These are phyloP conservation scores for Lachancea kluyveri DNA, from an alignment of 805 yeast species.

Conservation along the genomic window DNA sequence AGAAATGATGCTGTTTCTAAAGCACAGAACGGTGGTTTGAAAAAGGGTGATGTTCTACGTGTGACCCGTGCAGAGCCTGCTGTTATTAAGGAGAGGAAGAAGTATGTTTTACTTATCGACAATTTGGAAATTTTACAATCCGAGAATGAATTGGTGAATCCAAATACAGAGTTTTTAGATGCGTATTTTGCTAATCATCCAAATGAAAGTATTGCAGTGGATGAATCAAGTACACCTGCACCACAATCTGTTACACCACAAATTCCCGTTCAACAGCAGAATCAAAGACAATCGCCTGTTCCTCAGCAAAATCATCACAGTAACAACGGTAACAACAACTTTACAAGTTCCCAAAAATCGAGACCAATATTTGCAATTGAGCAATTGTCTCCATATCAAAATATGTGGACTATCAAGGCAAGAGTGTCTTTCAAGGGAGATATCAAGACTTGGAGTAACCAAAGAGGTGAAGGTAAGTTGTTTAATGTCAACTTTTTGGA, in stretches of 20 bases:
- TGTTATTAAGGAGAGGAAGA: slow-evolving; percentile 34
- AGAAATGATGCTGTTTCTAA: slow-evolving; percentile 44
- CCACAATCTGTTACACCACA: slow-evolving; percentile 18
- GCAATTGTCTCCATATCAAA: slow-evolving; percentile 85
- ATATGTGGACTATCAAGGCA: slow-evolving; percentile 88
- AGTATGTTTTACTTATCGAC: slow-evolving; percentile 43
- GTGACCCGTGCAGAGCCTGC: slow-evolving; percentile 30
- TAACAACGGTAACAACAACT: slow-evolving; percentile 1
- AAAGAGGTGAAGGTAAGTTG: slow-evolving; percentile 82
- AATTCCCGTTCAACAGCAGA: slow-evolving; percentile 10
- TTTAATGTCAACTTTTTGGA: slow-evolving; percentile 85
- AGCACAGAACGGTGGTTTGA: slow-evolving; percentile 40
- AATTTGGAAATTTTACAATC: slow-evolving; percentile 38
- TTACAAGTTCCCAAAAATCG: slow-evolving; percentile 25
- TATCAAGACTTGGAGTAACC: slow-evolving; percentile 80
- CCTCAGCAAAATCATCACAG: slow-evolving; percentile 2
- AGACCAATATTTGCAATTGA: slow-evolving; percentile 66
- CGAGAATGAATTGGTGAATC: slow-evolving; percentile 35
- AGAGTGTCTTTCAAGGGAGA: slow-evolving; percentile 86
- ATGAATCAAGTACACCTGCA: slow-evolving; percentile 8
- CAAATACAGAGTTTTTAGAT: slow-evolving; percentile 42
- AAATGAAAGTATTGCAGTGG: slow-evolving; percentile 33
- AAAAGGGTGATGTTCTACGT: slow-evolving; percentile 34
- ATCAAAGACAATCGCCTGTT: slow-evolving; percentile 3
- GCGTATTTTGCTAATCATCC: slow-evolving; percentile 55